Conservation (phyloP, 2,329 filamentous ascomycete genomes). For the Aspergillus sp. region DNA sequence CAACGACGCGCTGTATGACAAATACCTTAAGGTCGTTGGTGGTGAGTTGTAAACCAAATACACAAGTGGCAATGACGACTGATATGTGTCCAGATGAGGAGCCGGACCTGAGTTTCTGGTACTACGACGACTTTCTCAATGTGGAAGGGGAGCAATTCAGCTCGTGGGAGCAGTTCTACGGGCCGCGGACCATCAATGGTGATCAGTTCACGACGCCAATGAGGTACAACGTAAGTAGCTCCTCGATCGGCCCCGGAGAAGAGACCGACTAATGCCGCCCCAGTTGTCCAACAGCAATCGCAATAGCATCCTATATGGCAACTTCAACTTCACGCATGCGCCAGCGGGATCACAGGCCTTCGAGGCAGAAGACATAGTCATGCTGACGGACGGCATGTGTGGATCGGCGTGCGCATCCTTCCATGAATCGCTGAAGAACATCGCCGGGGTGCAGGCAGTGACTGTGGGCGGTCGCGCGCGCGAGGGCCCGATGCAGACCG, state of each 20-base stretch:
- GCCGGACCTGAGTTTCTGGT: conserved; percentile 14
- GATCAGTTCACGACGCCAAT: neutral
- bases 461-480: conserved; percentile 52
- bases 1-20: neutral
- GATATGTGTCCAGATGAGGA: no score
- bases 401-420: conserved; percentile 53
- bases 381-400: conserved; percentile 48
- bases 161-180: conserved; percentile 37
- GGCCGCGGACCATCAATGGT: conserved; percentile 22
- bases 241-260: no score
- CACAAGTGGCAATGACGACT: no score
- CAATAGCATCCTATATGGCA: conserved; percentile 7
- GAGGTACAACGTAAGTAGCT: neutral
- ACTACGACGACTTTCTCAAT: conserved; percentile 7
- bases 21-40: neutral
- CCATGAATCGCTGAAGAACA: conserved; percentile 45
- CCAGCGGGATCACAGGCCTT: conserved; percentile 14
- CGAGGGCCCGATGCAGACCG: conserved; percentile 48
- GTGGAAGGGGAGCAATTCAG: conserved; percentile 17
- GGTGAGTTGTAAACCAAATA: neutral
- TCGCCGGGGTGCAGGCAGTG: conserved; percentile 48
- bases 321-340: conserved; percentile 5
- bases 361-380: conserved; percentile 25
- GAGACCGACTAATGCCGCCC: conserved; percentile 18
- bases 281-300: conserved; percentile 18